These are phyloP conservation scores for Clitoria ternatea DNA, from an alignment of 306 rosid genomes.

Conservation along the genomic window DNA sequence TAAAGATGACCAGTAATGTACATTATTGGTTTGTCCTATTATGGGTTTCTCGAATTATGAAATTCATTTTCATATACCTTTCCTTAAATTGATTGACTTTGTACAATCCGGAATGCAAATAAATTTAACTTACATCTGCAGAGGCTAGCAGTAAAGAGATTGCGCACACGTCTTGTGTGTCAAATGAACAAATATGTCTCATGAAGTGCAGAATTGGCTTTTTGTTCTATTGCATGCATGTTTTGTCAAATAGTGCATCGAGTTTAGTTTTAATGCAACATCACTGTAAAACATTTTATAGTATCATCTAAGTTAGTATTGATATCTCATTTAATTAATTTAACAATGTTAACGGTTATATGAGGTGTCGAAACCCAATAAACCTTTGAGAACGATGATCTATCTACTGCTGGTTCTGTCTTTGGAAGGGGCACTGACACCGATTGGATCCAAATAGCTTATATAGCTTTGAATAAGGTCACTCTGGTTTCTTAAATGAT, in stretches of 20 bases:
- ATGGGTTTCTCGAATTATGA: not conserved
- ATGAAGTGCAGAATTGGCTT: not conserved
- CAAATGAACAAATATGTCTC: not conserved
- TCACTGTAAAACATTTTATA: not conserved
- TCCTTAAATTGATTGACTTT: conserved; percentile 1
- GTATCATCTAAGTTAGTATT: not conserved
- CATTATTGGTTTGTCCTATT: not conserved
- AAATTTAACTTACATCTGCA: not conserved
- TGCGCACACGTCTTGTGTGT: not conserved
- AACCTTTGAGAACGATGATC: conserved; percentile 69
- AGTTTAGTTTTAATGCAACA: not conserved
- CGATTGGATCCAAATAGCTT: conserved; percentile 84
- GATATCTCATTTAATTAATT: not conserved
- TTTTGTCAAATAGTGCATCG: not conserved
- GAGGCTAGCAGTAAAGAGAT: not conserved
- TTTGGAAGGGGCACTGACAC: conserved; percentile 60
- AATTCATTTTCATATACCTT: conserved; percentile 10
- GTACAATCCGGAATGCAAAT: not conserved
- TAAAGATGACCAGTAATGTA: not conserved
- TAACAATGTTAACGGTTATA: not conserved
- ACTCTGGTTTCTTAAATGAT: not conserved
- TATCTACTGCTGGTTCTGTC: conserved; percentile 71
- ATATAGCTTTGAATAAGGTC: conserved; percentile 79
- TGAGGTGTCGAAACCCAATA: not conserved
- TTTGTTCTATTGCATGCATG: not conserved